Percentiles rank a stretch among this genome's conserved stretches.
These are phyloP conservation scores for Aspergillus flavus DNA, from an alignment of 2,329 filamentous ascomycete species.

Conservation along the genomic window DNA sequence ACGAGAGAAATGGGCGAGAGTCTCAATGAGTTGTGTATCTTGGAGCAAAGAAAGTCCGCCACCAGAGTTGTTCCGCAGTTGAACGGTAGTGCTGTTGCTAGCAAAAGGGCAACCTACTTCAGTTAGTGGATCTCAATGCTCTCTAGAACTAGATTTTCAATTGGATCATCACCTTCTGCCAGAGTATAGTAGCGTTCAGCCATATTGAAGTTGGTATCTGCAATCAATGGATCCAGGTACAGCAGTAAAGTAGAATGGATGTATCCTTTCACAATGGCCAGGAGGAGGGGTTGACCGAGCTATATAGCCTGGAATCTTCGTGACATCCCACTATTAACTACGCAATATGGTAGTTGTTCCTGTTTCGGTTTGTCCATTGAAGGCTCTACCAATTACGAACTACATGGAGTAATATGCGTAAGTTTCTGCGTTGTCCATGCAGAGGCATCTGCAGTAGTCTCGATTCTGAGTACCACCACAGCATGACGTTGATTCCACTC, in stretches of 20 bases:
- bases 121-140: neutral
- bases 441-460: neutral
- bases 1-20: conserved; percentile 61
- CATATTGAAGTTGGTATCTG: neutral
- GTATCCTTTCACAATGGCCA: neutral
- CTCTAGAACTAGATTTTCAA: neutral
- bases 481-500: neutral
- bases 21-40: conserved; percentile 62
- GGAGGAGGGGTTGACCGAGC: neutral
- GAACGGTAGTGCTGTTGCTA: conserved; percentile 17
- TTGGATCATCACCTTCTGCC: conserved; percentile 12
- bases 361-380: neutral
- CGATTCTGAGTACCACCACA: neutral
- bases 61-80: conserved; percentile 19
- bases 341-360: neutral
- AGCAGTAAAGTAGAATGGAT: neutral
- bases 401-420: neutral
- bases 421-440: neutral
- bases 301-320: neutral
- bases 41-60: conserved; percentile 51
- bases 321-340: neutral
- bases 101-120: conserved; percentile 24
- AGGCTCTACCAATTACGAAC: neutral
- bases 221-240: neutral
- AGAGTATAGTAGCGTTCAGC: conserved; percentile 16